Percentiles rank a stretch among this genome's conserved stretches.
Evolutionary conservation across 129 eudicot genomes (phyloP).

Genomic region (Tagetes patula): DNA sequence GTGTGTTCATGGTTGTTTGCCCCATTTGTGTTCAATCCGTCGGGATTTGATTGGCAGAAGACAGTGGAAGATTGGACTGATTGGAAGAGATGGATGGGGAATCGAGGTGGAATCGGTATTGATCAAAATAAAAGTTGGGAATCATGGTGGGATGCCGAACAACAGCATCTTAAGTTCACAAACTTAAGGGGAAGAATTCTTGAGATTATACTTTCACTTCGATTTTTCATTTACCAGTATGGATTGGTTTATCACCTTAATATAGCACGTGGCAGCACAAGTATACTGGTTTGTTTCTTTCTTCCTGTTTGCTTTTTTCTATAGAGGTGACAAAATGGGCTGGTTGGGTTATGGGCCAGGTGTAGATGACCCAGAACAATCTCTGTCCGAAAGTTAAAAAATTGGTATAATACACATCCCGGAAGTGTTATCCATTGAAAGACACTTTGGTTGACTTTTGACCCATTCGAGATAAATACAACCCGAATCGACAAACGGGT

Average conservation of each 20-base stretch:
- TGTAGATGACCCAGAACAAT: background rate
- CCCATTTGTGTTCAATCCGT: conserved; percentile 91
- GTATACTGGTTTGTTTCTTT: conserved; percentile 52
- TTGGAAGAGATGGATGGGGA: conserved; percentile 98
- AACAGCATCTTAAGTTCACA: conserved; percentile 72
- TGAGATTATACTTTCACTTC: conserved; percentile 77
- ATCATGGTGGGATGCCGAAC: conserved; percentile 97
- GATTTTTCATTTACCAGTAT: conserved; percentile 85
- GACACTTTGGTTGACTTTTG: background rate
- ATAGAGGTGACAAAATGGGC: conserved; percentile 4
- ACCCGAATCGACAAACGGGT: background rate
- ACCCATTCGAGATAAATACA: background rate
- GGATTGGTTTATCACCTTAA: conserved; percentile 85
- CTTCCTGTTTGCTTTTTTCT: background rate
- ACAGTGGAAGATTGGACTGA: conserved; percentile 95
- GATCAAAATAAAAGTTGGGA: conserved; percentile 90
- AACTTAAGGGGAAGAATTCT: conserved; percentile 63
- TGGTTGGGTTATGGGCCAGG: background rate
- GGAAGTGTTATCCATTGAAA: conserved; percentile 1
- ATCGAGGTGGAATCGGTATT: conserved; percentile 85
- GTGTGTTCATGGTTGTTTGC: conserved; percentile 92
- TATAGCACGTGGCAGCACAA: conserved; percentile 71
- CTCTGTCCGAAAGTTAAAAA: background rate
- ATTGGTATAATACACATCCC: background rate
- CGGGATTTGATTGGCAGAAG: conserved; percentile 94